These are phyloP conservation scores for Daldinia childiae DNA, from an alignment of 495 filamentous ascomycete genomes.

Conservation along the genomic window DNA sequence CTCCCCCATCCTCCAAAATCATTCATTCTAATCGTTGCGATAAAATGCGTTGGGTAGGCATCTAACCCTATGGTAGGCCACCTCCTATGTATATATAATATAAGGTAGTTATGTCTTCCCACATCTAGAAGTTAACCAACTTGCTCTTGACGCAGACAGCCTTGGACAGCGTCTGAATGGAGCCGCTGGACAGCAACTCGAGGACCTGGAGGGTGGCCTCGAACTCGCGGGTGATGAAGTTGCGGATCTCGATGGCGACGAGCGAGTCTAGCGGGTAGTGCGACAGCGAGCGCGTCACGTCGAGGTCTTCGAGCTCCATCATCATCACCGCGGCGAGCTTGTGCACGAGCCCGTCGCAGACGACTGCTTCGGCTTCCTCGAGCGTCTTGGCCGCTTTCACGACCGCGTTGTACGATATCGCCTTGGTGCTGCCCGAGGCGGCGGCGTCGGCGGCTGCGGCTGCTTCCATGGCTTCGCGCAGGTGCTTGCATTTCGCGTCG, in stretches of 20 bases:
- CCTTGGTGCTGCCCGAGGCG: constrained; percentile 31
- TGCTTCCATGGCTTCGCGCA: constrained; percentile 59
- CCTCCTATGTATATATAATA: too few species aligned
- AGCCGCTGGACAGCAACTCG: constrained; percentile 60
- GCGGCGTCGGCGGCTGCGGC: constrained; percentile 51
- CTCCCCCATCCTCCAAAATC: background rate
- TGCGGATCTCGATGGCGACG: constrained; percentile 63
- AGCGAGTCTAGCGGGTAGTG: constrained; percentile 64
- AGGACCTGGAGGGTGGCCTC: constrained; percentile 65
- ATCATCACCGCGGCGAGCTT: constrained; percentile 62
- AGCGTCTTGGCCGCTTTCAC: constrained; percentile 53
- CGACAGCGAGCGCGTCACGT: constrained; percentile 57
- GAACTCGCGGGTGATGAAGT: constrained; percentile 60
- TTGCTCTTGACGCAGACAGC: constrained; percentile 62
- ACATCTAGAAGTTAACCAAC: constrained; percentile 47
- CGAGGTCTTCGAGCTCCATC: constrained; percentile 62
- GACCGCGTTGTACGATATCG: constrained; percentile 53
- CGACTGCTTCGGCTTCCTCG: constrained; percentile 57
- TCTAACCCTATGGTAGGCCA: too few species aligned
- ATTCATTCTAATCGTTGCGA: constrained; percentile 14
- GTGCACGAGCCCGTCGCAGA: constrained; percentile 57
- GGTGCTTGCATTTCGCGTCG: constrained; percentile 62
- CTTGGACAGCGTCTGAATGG: constrained; percentile 59
- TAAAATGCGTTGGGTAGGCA: background rate
- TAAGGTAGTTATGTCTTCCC: too few species aligned